Evolutionary conservation across 2,329 filamentous ascomycete species (phyloP).

Genomic region (Ophiocordyceps unilateralis): DNA sequence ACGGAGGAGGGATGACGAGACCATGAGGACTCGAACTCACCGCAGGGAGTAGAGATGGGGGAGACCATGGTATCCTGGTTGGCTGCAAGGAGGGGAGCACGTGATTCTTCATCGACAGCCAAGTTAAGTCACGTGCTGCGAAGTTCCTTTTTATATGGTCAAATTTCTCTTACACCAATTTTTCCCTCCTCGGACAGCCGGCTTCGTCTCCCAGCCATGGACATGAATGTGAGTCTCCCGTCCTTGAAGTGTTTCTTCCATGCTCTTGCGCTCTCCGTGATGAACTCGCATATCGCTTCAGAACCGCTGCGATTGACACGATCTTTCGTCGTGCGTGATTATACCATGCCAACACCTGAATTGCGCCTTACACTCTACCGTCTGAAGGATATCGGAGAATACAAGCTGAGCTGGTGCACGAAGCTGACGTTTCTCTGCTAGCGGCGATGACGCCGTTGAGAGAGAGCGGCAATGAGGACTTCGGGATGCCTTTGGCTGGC

Average conservation of each 20-base stretch:
- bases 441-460: background rate
- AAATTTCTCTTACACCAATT: too few species aligned
- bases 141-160: too few species aligned
- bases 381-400: too few species aligned
- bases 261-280: constrained; percentile 13
- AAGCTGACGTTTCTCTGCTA: background rate
- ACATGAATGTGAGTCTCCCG: constrained; percentile 20
- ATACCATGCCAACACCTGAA: constrained; percentile 23
- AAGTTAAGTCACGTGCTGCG: too few species aligned
- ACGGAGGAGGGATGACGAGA: too few species aligned
- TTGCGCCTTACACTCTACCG: constrained; percentile 1
- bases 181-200: too few species aligned
- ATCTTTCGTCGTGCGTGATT: constrained; percentile 23
- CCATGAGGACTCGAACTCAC: too few species aligned
- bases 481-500: constrained; percentile 19
- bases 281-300: constrained; percentile 26
- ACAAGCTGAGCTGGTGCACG: too few species aligned
- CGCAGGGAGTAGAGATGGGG: too few species aligned
- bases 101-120: too few species aligned
- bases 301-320: constrained; percentile 34
- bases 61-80: too few species aligned
- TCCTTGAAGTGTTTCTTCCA: background rate
- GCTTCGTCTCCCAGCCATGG: constrained; percentile 4
- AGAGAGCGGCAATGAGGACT: constrained; percentile 18
- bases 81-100: too few species aligned